Conservation (phyloP, 495 filamentous ascomycete genomes). For the Elasticomyces elasticus region DNA sequence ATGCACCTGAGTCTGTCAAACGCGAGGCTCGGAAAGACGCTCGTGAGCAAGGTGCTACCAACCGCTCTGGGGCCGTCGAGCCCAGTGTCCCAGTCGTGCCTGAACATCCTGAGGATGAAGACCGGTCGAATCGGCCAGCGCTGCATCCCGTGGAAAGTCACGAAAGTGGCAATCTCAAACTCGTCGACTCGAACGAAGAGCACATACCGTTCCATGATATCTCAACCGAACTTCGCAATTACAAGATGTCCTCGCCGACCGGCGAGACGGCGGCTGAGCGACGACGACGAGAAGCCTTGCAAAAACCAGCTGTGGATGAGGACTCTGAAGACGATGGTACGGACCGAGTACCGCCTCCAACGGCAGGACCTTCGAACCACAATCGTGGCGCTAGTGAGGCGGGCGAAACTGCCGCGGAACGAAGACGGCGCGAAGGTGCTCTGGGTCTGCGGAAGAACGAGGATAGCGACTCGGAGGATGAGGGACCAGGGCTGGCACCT, state of each 20-base stretch:
- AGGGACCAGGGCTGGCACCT: constrained; percentile 23
- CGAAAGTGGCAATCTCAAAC: constrained; percentile 23
- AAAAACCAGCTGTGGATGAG: constrained; percentile 3
- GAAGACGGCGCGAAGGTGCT: constrained; percentile 71
- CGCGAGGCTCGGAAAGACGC: constrained; percentile 47
- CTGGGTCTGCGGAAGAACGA: constrained; percentile 55
- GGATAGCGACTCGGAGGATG: constrained; percentile 44
- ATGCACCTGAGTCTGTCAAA: constrained; percentile 50
- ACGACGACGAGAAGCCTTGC: constrained; percentile 31
- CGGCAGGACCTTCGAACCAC: constrained; percentile 5
- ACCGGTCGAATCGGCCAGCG: constrained; percentile 16
- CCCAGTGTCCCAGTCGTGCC: constrained; percentile 8
- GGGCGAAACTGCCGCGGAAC: constrained; percentile 74
- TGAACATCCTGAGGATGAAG: background rate
- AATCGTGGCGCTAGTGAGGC: constrained; percentile 33
- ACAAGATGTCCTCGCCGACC: background rate
- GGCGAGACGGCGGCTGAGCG: constrained; percentile 28
- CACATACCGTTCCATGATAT: constrained; percentile 29
- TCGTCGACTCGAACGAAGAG: constrained; percentile 25
- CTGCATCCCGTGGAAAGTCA: constrained; percentile 21
- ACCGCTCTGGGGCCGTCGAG: constrained; percentile 8
- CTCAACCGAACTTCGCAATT: constrained; percentile 24
- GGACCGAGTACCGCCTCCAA: constrained; percentile 38
- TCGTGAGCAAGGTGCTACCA: constrained; percentile 34
- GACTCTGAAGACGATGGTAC: constrained; percentile 54